Evolutionary conservation across 1,139 yeast species (phyloP).

Genomic region (Saccharomyces hybrid): DNA sequence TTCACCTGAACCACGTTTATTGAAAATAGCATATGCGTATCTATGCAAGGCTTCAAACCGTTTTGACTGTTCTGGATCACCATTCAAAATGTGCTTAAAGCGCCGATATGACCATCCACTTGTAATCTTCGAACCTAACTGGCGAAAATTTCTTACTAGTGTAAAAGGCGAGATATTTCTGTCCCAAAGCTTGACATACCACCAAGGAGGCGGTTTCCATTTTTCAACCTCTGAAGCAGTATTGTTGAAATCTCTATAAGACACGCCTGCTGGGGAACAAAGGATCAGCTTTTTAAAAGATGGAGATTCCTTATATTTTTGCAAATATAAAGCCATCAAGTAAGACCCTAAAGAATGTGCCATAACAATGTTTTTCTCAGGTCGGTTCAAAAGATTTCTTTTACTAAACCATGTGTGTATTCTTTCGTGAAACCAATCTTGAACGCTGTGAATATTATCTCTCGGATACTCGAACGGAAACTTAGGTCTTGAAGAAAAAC

Average conservation of each 20-base stretch:
- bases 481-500: slow-evolving; percentile 60
- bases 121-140: slow-evolving; percentile 60
- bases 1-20: slow-evolving; percentile 68
- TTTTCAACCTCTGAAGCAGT: neutral
- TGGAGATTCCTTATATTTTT: slow-evolving; percentile 41
- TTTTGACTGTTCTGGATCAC: slow-evolving; percentile 32
- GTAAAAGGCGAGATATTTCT: slow-evolving; percentile 62
- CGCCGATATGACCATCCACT: slow-evolving; percentile 74
- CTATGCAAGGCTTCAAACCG: slow-evolving; percentile 47
- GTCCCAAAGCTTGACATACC: slow-evolving; percentile 65
- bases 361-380: slow-evolving; percentile 52
- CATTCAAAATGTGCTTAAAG: slow-evolving; percentile 44
- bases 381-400: slow-evolving; percentile 38
- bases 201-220: slow-evolving; percentile 42
- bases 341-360: slow-evolving; percentile 96
- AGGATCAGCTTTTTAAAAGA: slow-evolving; percentile 57
- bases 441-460: slow-evolving; percentile 35
- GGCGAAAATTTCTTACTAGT: slow-evolving; percentile 55
- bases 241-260: slow-evolving; percentile 33
- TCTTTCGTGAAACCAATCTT: slow-evolving; percentile 64
- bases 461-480: slow-evolving; percentile 37
- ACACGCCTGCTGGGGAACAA: slow-evolving; percentile 77
- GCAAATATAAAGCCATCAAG: slow-evolving; percentile 64
- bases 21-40: slow-evolving; percentile 65
- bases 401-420: slow-evolving; percentile 53